These are phyloP conservation scores for Priceomyces medius DNA, from an alignment of 805 yeast genomes.

Conservation along the genomic window DNA sequence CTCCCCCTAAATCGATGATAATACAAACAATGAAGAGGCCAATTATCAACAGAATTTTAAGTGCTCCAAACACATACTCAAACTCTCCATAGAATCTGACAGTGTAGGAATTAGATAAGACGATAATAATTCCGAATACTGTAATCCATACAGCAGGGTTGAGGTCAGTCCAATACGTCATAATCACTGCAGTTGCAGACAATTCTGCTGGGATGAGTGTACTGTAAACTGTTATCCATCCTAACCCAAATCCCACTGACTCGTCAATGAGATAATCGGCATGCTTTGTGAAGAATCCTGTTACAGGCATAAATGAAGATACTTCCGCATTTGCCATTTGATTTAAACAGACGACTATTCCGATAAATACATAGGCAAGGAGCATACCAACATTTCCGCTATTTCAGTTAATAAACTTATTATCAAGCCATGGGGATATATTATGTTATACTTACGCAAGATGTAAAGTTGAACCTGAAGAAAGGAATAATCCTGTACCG, in stretches of 20 bases:
- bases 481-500: slow-evolving; percentile 56
- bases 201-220: slow-evolving; percentile 40
- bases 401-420: background rate
- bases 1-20: slow-evolving; percentile 27
- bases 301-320: slow-evolving; percentile 36
- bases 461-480: slow-evolving; percentile 50
- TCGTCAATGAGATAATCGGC: slow-evolving; percentile 42
- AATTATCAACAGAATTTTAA: slow-evolving; percentile 23
- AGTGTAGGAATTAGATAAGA: slow-evolving; percentile 34
- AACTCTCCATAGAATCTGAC: slow-evolving; percentile 36
- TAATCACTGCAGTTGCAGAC: slow-evolving; percentile 47
- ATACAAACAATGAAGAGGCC: slow-evolving; percentile 21
- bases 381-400: slow-evolving; percentile 43
- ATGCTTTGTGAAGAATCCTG: slow-evolving; percentile 36
- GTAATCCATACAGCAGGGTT: slow-evolving; percentile 48
- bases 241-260: slow-evolving; percentile 47
- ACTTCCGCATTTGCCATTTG: slow-evolving; percentile 42
- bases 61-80: slow-evolving; percentile 25
- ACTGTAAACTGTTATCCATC: slow-evolving; percentile 42
- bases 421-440: slow-evolving; percentile 47
- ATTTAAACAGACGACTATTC: slow-evolving; percentile 38
- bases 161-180: slow-evolving; percentile 45
- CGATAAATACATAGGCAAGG: slow-evolving; percentile 49
- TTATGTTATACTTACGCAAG: slow-evolving; percentile 25
- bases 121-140: slow-evolving; percentile 36